These are phyloP conservation scores for Pseudogymnoascus sp. DNA, from an alignment of 2,329 filamentous ascomycete genomes.

Conservation along the genomic window DNA sequence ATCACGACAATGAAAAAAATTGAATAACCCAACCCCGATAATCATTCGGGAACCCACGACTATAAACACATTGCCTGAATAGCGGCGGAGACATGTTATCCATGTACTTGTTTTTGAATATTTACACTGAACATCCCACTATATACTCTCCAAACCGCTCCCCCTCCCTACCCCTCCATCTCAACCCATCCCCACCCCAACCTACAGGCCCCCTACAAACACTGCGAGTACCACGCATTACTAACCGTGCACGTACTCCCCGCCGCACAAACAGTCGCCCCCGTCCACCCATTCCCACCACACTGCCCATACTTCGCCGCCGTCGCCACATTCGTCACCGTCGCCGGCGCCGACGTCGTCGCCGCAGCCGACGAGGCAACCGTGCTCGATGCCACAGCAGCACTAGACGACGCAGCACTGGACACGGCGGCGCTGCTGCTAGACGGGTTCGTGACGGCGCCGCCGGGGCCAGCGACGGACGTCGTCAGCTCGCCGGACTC, in stretches of 20 bases:
- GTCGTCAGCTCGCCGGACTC: conserved; percentile 46
- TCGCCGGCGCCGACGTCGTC: conserved; percentile 8
- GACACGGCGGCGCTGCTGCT: conserved; percentile 6
- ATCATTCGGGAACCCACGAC: too few species aligned
- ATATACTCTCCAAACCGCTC: neutral
- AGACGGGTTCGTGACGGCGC: conserved; percentile 8
- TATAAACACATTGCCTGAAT: neutral
- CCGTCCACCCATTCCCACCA: conserved; percentile 26
- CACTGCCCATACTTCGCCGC: conserved; percentile 26
- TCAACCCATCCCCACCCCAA: neutral
- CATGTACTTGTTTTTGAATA: neutral
- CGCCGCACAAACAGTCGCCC: conserved; percentile 22
- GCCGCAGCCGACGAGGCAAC: conserved; percentile 10
- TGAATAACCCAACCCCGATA: neutral
- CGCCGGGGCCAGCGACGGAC: conserved; percentile 29
- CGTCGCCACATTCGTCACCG: conserved; percentile 1
- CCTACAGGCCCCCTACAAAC: neutral
- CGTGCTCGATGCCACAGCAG: conserved; percentile 2
- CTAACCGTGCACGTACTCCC: conserved; percentile 19
- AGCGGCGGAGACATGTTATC: too few species aligned
- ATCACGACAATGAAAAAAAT: neutral
- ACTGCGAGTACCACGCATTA: conserved; percentile 14
- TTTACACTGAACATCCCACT: neutral
- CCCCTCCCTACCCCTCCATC: neutral
- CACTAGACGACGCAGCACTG: too few species aligned